A percentile compares a stretch with the other conserved stretches of the same genome.
Evolutionary conservation across 73 alveolate genomes (phyloP).

Genomic region (Tetrahymena thermophila): DNA sequence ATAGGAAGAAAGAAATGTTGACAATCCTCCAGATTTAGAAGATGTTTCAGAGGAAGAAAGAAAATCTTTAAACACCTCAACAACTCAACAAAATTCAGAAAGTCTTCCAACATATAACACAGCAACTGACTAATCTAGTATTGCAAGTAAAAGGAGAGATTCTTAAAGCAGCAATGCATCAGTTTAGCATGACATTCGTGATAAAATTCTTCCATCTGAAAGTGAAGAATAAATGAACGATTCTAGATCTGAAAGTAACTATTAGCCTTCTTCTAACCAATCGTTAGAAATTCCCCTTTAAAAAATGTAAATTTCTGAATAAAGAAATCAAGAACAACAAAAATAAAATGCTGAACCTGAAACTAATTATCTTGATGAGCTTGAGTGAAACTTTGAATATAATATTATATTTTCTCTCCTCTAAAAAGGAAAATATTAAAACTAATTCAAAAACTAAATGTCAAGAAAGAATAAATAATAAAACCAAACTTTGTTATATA

Average conservation of each 20-base stretch:
- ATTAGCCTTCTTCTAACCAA: neutral
- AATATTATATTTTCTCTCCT: no score
- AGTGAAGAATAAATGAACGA: neutral
- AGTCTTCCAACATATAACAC: neutral
- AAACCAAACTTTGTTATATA: neutral
- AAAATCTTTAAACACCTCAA: neutral
- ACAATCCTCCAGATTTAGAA: neutral
- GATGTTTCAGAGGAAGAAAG: slow-evolving; percentile 1
- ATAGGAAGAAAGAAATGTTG: neutral
- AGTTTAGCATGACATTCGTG: neutral
- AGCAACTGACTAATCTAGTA: neutral
- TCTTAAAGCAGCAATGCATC: neutral
- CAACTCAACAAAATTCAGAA: neutral
- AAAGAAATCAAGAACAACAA: neutral
- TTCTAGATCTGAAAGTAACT: neutral
- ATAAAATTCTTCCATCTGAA: neutral
- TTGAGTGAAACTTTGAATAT: neutral
- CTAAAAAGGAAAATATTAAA: no score
- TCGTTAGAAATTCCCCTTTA: neutral
- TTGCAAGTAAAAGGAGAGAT: neutral
- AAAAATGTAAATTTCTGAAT: neutral
- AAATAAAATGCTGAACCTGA: neutral
- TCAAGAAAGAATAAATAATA: no score
- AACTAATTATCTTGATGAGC: neutral
- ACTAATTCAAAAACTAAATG: neutral